Evolutionary conservation across 305 asterid species (phyloP), one percentile per base, ranked within the genome.

Genomic region (Vinca major): DNA sequence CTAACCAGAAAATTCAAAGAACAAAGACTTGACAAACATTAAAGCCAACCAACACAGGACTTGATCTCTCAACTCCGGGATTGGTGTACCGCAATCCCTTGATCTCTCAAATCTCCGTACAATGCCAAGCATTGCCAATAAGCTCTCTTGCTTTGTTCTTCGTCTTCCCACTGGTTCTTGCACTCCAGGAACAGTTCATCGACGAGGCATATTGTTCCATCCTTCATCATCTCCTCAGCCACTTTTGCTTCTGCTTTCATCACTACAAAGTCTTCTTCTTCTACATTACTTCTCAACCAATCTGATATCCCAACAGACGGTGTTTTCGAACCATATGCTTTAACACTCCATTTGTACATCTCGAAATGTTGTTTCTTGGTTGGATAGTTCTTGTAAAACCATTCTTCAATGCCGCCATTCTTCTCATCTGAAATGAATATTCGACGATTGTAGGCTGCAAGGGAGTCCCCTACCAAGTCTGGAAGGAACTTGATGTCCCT

Each of bases 31-130:
- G 7, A 43, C 39, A 63, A 3, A 43, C 53, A 43, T 36, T 60
- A 37, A 36, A 13, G 41, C 43, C 3, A 60, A 11, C n/a, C 8
- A 60, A 4, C 43, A 10, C 3, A 5, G 49, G 11, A 45, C 49
- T 45, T 45, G 9, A 45, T 7, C 7, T 4, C 9, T 89, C 80
- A 80, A 72, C 68, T 78, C 95, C 96, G 88, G 93, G 91, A 90
- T 68, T 90, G 95, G 52, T 90, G 97, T 70, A 88, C 91, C 8
- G 95, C 95, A 78, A 86, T 73, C 26, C 95, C 95, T 48, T 85
- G 85, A 70, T 90, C 97, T 68, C 78, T 86, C 66, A 90, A 80
- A 53, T 80, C 79, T 20, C 97, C 97, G 72, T 90, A 88, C 79
- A 88, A 70, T 41, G 83, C 80, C 75, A 90, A 81, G 60, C 96